These are phyloP conservation scores for Syncephalastrum contaminatum DNA, from an alignment of 371 early-diverging fungal species.

Conservation along the genomic window DNA sequence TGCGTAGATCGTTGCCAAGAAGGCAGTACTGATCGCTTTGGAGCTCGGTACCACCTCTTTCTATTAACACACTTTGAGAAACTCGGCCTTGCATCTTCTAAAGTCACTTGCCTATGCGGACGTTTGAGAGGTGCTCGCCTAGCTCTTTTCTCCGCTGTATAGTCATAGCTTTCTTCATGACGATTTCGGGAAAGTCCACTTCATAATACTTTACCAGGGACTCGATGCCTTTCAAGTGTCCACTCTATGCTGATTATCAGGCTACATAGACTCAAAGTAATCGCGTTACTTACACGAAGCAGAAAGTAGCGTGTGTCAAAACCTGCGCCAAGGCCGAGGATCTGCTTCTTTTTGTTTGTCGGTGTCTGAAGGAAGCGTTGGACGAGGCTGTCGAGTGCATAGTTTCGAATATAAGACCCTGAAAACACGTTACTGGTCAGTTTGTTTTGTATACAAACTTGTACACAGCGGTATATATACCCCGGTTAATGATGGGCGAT, in stretches of 20 bases:
- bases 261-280: not conserved
- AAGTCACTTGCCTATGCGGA: not conserved
- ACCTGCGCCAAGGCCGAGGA: constrained; percentile 89
- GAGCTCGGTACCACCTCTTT: constrained; percentile 73
- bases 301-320: constrained; percentile 91
- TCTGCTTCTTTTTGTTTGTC: constrained; percentile 57
- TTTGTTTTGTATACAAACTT: not conserved
- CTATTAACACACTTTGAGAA: constrained; percentile 20
- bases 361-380: constrained; percentile 54
- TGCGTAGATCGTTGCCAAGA: constrained; percentile 80
- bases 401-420: constrained; percentile 76
- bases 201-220: constrained; percentile 67
- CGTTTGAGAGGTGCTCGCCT: constrained; percentile 34
- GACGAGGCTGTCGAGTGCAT: constrained; percentile 65
- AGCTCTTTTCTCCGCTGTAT: constrained; percentile 64
- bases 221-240: too few species aligned
- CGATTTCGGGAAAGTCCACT: constrained; percentile 90
- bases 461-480: constrained; percentile 27
- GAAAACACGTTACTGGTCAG: constrained; percentile 2
- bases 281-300: constrained; percentile 50
- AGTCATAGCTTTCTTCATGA: constrained; percentile 70
- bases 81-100: not conserved
- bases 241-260: constrained; percentile 4
- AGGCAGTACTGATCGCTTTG: constrained; percentile 66
- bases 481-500: constrained; percentile 94